Percentiles rank a stretch among this genome's conserved stretches.
phyloP scores from a whole-genome alignment of 2,329 filamentous ascomycete genomes.

The Chalaropsis thielavioides region DNA sequence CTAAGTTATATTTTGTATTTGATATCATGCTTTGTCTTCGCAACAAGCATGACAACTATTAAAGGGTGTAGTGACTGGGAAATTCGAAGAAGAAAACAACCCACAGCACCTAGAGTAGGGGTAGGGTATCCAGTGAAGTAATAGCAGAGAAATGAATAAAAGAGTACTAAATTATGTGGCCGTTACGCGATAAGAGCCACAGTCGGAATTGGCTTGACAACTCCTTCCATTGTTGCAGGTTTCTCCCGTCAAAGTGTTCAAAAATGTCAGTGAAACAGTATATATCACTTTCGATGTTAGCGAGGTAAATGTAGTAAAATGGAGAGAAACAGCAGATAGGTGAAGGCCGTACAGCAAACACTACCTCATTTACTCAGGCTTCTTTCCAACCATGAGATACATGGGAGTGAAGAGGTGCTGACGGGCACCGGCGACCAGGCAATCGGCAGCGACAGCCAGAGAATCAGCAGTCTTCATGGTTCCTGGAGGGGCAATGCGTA shows the following conservation, averaged over 20 bases:
- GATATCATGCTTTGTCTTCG: neutral
- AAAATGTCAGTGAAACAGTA: no score
- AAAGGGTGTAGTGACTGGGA: neutral
- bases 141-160: neutral
- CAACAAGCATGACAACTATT: neutral
- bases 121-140: neutral
- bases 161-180: neutral
- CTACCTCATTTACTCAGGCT: constrained; percentile 37
- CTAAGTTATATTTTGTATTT: neutral
- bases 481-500: constrained; percentile 62
- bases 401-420: constrained; percentile 96
- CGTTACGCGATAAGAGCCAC: no score
- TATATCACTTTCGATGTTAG: no score
- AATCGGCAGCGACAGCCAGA: constrained; percentile 67
- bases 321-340: neutral
- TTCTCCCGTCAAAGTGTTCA: no score
- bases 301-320: no score
- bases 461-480: constrained; percentile 94
- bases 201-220: no score
- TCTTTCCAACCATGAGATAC: constrained; percentile 92
- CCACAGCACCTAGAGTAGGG: neutral
- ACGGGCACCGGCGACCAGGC: constrained; percentile 70
- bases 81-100: neutral
- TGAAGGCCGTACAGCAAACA: neutral
- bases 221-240: no score